Evolutionary conservation across 2,329 filamentous ascomycete genomes (phyloP), one percentile per base, ranked within the genome.

Genomic region (Nemania diffusa): DNA sequence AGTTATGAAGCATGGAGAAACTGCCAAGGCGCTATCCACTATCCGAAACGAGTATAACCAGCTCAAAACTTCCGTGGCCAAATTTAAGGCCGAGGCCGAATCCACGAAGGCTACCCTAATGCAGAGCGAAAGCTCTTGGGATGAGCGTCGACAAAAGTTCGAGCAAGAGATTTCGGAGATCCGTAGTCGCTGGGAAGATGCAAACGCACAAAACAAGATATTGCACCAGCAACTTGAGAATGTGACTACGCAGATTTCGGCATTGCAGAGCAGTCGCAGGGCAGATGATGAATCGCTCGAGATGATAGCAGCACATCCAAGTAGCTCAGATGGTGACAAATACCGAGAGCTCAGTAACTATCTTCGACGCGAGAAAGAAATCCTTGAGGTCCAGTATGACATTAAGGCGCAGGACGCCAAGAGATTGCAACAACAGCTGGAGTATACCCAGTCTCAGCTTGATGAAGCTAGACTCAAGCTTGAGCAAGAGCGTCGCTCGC

Each of bases 381-480:
- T 99, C 71, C 87, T 97, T 8, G 95, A 99, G 73, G 93, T 97
- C n/a, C 95, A 98, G 76, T 92, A 94, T 74, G 94, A 97, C 73
- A 85, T 98, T 51, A 94, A 95, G 74, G 86, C 90, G 0, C 93
- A 97, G 74, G 96, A 99, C 80, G 86, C 89, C 61, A 97, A 97
- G 80, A 90, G 96, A 61, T 81, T 97, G 48, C 92, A 95, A 75
- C 93, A 97, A 74, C 94, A 98, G 76, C 86, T 97, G 26, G 91
- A 97, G 57, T 94, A 97, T 77, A 86, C 91, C 8, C 93, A 96
- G 74, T 88, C 88, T 24, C 93, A 98, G 77, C 89, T 99, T 7
- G 96, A 99, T 69, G 94, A 97, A 73, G 88, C 91, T 6, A 90
- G 92, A 37, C 85, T 97, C 71, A 97, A 97, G 80, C 88, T 99